Conservation (phyloP, 1,139 yeast genomes). For the Sugiyamaella xylanicola region DNA sequence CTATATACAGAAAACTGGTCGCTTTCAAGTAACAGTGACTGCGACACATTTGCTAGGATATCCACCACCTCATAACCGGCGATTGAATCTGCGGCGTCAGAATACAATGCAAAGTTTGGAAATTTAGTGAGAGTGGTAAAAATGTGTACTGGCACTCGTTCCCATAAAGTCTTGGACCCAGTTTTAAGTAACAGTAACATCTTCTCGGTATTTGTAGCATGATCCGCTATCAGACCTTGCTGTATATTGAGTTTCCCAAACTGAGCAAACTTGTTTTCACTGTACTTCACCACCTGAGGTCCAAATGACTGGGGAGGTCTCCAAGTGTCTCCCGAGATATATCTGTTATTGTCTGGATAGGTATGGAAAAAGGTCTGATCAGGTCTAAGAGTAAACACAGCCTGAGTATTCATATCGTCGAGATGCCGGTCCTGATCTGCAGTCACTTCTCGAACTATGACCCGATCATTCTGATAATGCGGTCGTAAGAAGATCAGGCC, state of each 20-base stretch:
- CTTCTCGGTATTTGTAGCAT: constrained; percentile 30
- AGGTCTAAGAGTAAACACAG: neutral
- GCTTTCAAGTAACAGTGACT: constrained; percentile 26
- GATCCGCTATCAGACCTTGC: constrained; percentile 32
- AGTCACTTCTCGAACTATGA: no score
- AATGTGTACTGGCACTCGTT: constrained; percentile 43
- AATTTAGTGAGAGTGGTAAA: constrained; percentile 41
- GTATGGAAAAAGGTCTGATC: constrained; percentile 37
- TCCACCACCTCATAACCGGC: constrained; percentile 42
- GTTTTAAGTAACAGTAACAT: constrained; percentile 42
- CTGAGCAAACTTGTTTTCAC: constrained; percentile 3
- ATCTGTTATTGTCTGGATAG: constrained; percentile 37
- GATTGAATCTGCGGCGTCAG: constrained; percentile 39
- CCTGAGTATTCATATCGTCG: neutral
- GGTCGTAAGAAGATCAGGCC: constrained; percentile 20
- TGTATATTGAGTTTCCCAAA: constrained; percentile 20
- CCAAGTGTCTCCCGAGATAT: constrained; percentile 39
- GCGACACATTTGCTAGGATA: constrained; percentile 37
- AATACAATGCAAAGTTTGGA: constrained; percentile 41
- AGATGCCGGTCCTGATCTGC: neutral
- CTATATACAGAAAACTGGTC: constrained; percentile 37
- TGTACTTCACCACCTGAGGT: constrained; percentile 17
- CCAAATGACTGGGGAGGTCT: constrained; percentile 35
- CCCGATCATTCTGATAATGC: neutral
- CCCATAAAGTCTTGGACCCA: constrained; percentile 42